Evolutionary conservation across 148 eudicot species (phyloP).

Genomic region (Chenopodium quinoa): DNA sequence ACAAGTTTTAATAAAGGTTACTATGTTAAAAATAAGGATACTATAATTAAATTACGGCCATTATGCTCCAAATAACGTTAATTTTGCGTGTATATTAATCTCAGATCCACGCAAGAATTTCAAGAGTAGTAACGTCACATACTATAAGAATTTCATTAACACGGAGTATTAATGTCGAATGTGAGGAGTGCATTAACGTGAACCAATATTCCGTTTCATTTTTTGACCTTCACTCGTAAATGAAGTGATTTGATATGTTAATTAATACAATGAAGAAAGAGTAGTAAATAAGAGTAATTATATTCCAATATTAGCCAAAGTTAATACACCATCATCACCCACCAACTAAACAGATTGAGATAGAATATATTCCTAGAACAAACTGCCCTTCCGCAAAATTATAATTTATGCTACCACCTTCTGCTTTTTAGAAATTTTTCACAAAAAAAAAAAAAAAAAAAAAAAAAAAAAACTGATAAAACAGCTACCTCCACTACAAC

Average conservation of each 20-base stretch:
- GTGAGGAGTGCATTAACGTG: no score
- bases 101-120: no score
- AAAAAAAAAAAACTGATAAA: conserved; percentile 1
- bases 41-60: no score
- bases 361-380: conserved; percentile 15
- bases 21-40: no score
- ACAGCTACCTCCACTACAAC: conserved; percentile 11
- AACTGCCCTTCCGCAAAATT: not conserved
- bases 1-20: no score
- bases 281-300: not conserved
- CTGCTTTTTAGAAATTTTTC: not conserved
- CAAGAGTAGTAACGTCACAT: no score
- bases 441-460: not conserved
- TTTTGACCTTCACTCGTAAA: not conserved
- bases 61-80: no score
- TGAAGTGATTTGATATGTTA: not conserved
- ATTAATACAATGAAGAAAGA: not conserved
- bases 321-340: conserved; percentile 19
- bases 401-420: not conserved
- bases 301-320: conserved; percentile 10
- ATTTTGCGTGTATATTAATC: no score
- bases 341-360: conserved; percentile 1
- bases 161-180: no score
- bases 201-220: no score
- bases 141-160: no score